Base-by-base conservation (phyloP, 108 stramenopile species). In the Discostella stelligeroides region DNA sequence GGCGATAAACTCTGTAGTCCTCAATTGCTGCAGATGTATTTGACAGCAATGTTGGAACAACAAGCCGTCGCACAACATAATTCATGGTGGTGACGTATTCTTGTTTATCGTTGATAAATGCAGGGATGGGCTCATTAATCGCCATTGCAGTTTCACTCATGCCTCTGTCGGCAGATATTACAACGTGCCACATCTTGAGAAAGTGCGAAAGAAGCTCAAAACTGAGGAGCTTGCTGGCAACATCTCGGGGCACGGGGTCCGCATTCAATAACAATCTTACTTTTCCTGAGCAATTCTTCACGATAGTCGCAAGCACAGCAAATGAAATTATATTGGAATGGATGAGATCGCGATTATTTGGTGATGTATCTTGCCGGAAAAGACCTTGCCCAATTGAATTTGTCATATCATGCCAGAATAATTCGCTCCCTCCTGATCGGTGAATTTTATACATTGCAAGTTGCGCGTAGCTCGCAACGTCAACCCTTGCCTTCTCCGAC, bases 371-470 rank as follows among this genome's bases (percentile, higher is more conserved):
- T 37, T 71, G 72, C 25, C 85, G 88, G 62, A 94, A 94, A 42
- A 94, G 63, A 29, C 85, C 86, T 29, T 14, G 29, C 4, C 90
- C 93, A 65, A 90, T 92, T 8, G 79, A 72, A 69, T 83, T 82
- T 47, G 89, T 90, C 93, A 94, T 92, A 65, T 94, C 93, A 65
- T 92, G 82, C 93, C 93, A 94, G 68, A 94, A 94, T 3, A 94
- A 70, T 65, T 94, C 93, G 49, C 88, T 90, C 9, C 93, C 93
- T 5, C 93, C 93, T 20, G 89, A 87, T 68, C 93, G 82, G 51
- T 87, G 74, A 29, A 94, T 85, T 59, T 94, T 90, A 65, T 90
- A 89, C 58, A 90, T 55, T 6, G 90, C 93, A n/a, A 94, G 82
- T 61, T 94, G 87, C 8, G 89, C 81, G 61, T 76, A 82, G 66